A percentile compares a stretch with the other conserved stretches of the same genome.
These are phyloP conservation scores for Asterophora parasitica DNA, from an alignment of 768 basidiomycete species.

Conservation along the genomic window DNA sequence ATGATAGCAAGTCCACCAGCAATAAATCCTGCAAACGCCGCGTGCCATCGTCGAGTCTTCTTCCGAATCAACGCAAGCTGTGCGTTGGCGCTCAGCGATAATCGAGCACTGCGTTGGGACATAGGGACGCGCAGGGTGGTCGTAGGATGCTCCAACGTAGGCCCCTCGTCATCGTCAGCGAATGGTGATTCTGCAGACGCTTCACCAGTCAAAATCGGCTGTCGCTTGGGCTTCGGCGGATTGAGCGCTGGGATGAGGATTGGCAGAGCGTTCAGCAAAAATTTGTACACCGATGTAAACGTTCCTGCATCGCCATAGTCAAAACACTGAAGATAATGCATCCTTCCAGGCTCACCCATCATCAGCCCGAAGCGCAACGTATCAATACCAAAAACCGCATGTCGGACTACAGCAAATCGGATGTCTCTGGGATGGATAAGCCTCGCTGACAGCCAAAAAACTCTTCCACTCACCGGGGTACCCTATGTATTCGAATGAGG, in stretches of 20 bases:
- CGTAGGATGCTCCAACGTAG: slow-evolving; percentile 20
- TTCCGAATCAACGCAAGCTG: slow-evolving; percentile 62
- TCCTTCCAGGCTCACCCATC: slow-evolving; percentile 50
- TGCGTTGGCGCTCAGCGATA: slow-evolving; percentile 60
- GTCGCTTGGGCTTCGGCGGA: slow-evolving; percentile 25
- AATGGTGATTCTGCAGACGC: slow-evolving; percentile 13
- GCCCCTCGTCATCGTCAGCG: slow-evolving; percentile 16
- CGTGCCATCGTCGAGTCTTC: slow-evolving; percentile 71
- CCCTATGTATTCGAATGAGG: slow-evolving; percentile 63
- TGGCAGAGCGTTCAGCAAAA: slow-evolving; percentile 73
- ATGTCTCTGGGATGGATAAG: slow-evolving; percentile 40
- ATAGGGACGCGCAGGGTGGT: slow-evolving; percentile 26
- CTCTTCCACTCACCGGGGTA: slow-evolving; percentile 50
- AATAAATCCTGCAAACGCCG: slow-evolving; percentile 71
- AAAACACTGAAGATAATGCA: background rate
- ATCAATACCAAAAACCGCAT: slow-evolving; percentile 81
- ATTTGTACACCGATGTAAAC: slow-evolving; percentile 76
- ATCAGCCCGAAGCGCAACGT: slow-evolving; percentile 83
- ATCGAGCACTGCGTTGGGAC: slow-evolving; percentile 38
- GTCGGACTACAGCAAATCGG: slow-evolving; percentile 63
- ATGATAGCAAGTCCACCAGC: slow-evolving; percentile 70
- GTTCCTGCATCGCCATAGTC: slow-evolving; percentile 40
- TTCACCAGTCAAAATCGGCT: slow-evolving; percentile 19
- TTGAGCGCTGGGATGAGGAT: slow-evolving; percentile 54
- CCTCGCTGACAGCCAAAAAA: background rate